Percentiles rank a stretch among this genome's conserved stretches.
These are phyloP conservation scores for Kwoniella dejecticola DNA, from an alignment of 768 basidiomycete genomes.

Conservation along the genomic window DNA sequence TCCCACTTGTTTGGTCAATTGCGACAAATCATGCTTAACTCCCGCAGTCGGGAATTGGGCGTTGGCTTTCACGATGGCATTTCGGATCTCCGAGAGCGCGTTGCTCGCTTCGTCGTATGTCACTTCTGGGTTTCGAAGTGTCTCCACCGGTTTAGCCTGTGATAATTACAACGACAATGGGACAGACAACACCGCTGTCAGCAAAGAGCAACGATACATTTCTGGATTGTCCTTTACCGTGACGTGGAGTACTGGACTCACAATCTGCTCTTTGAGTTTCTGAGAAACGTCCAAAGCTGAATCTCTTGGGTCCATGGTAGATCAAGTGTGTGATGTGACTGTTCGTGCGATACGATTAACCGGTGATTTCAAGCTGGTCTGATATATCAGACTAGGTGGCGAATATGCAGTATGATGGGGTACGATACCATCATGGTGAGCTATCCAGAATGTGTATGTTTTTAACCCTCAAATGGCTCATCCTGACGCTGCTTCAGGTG, in stretches of 20 bases:
- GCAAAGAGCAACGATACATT: too few relatives aligned
- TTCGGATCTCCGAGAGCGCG: conserved; percentile 5
- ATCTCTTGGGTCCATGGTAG: neutral
- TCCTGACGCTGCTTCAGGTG: too few relatives aligned
- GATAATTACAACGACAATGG: neutral
- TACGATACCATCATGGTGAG: too few relatives aligned
- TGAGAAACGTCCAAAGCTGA: conserved; percentile 3
- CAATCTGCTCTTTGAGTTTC: conserved; percentile 10
- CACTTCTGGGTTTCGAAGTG: conserved; percentile 9
- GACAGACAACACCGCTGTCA: too few relatives aligned
- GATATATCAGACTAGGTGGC: too few relatives aligned
- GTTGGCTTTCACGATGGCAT: conserved; percentile 6
- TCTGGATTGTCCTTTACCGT: neutral
- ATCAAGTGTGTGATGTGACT: too few relatives aligned
- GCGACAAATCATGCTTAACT: conserved; percentile 13
- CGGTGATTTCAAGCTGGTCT: too few relatives aligned
- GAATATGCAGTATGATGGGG: too few relatives aligned
- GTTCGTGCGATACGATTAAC: too few relatives aligned
- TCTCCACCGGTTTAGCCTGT: conserved; percentile 10
- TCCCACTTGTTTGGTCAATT: conserved; percentile 10
- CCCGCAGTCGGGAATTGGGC: conserved; percentile 6
- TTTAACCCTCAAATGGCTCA: too few relatives aligned
- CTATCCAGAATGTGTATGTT: too few relatives aligned
- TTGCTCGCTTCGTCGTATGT: conserved; percentile 1
- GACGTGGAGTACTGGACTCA: neutral